Evolutionary conservation across 768 basidiomycete species (phyloP).

Genomic region (Tremella yokohamensis): DNA sequence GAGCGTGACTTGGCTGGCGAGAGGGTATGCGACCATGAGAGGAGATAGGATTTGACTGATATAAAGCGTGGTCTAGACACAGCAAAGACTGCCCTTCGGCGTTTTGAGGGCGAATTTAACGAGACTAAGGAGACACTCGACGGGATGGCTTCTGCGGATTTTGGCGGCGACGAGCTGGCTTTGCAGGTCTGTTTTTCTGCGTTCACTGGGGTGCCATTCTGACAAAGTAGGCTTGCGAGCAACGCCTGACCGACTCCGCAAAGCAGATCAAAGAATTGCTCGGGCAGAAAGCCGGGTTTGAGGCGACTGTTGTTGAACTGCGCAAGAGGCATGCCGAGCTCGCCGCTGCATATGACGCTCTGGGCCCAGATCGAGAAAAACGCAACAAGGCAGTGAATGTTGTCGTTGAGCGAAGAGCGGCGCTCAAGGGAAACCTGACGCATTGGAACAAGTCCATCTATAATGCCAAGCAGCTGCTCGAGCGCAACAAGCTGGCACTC

Average conservation of each 20-base stretch:
- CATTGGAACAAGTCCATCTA: too few relatives aligned
- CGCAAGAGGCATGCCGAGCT: too few relatives aligned
- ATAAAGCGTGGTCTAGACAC: background rate
- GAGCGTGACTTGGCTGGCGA: background rate
- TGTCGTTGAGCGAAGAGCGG: too few relatives aligned
- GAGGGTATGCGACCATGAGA: background rate
- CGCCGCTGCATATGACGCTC: too few relatives aligned
- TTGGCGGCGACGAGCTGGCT: background rate
- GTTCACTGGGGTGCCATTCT: background rate
- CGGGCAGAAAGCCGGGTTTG: background rate
- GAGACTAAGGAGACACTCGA: background rate
- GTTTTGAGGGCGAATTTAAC: background rate
- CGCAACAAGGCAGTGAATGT: too few relatives aligned
- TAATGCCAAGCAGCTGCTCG: too few relatives aligned
- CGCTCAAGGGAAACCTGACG: too few relatives aligned
- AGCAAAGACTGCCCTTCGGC: background rate
- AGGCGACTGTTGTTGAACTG: background rate
- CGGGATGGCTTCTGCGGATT: background rate
- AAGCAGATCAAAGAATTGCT: constrained; percentile 3
- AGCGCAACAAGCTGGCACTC: too few relatives aligned
- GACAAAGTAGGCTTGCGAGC: too few relatives aligned
- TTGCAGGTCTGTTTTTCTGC: background rate
- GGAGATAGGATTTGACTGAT: too few relatives aligned
- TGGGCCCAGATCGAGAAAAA: too few relatives aligned
- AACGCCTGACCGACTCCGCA: background rate